These are phyloP conservation scores for Glutinoglossum americanum DNA, from an alignment of 495 filamentous ascomycete genomes.

Conservation along the genomic window DNA sequence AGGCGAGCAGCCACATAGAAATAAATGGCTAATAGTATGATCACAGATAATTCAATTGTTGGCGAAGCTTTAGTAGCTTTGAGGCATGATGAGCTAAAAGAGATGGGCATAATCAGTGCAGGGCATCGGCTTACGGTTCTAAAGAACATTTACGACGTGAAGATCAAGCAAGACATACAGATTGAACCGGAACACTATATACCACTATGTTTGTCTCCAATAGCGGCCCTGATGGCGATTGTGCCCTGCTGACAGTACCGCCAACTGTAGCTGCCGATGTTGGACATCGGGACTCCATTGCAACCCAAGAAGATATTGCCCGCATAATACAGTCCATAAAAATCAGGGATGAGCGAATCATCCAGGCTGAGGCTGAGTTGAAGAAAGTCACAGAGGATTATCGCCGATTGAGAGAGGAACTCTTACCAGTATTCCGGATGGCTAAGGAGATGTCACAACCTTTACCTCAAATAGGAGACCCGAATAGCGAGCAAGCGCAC, in stretches of 20 bases:
- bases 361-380: conserved; percentile 57
- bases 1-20: not conserved
- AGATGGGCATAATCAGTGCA: conserved; percentile 80
- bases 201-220: conserved; percentile 51
- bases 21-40: conserved; percentile 12
- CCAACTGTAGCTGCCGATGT: conserved; percentile 57
- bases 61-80: conserved; percentile 79
- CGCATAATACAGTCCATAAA: conserved; percentile 70
- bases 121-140: conserved; percentile 88
- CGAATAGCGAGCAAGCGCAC: conserved; percentile 11
- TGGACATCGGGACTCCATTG: conserved; percentile 59
- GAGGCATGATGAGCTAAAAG: conserved; percentile 79
- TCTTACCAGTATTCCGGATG: conserved; percentile 72
- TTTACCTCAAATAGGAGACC: conserved; percentile 29
- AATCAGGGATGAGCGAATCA: conserved; percentile 70
- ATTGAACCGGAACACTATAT: conserved; percentile 88
- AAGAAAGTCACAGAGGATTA: conserved; percentile 68
- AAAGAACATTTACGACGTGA: conserved; percentile 86
- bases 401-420: conserved; percentile 63
- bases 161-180: conserved; percentile 74
- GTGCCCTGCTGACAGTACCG: conserved; percentile 3
- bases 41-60: conserved; percentile 75
- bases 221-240: not conserved
- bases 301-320: conserved; percentile 79
- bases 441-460: conserved; percentile 81